Conservation (phyloP, 495 filamentous ascomycete genomes). For the Talaromyces adpressus region DNA sequence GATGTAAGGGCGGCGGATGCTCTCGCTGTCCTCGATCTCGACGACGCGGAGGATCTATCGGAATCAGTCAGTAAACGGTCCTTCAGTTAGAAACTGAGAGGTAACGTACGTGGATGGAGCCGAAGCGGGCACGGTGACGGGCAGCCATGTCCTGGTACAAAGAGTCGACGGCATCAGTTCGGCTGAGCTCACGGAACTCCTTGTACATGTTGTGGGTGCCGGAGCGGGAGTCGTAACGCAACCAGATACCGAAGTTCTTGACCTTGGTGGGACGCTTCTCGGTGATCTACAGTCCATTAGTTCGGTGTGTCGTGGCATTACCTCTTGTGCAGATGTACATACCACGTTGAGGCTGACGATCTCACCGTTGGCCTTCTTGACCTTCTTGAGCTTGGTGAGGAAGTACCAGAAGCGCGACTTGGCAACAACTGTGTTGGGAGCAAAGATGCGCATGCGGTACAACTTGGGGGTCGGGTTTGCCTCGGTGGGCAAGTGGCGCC, state of each 20-base stretch:
- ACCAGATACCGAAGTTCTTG: slow-evolving; percentile 99
- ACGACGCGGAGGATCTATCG: slow-evolving; percentile 92
- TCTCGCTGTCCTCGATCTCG: slow-evolving; percentile 85
- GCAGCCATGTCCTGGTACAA: slow-evolving; percentile 99
- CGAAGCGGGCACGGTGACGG: slow-evolving; percentile 93
- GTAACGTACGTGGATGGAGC: slow-evolving; percentile 84
- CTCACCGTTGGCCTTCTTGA: slow-evolving; percentile 99
- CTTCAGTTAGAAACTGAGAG: neutral
- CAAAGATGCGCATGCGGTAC: slow-evolving; percentile 99
- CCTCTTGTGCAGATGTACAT: slow-evolving; percentile 27
- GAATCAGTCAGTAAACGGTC: neutral
- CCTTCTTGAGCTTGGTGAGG: slow-evolving; percentile 94
- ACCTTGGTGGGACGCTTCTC: slow-evolving; percentile 98
- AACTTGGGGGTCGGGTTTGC: slow-evolving; percentile 91
- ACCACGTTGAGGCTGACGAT: slow-evolving; percentile 95
- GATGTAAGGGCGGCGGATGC: slow-evolving; percentile 97
- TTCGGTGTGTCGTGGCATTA: no score
- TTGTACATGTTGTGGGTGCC: slow-evolving; percentile 99
- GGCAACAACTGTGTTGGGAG: slow-evolving; percentile 92
- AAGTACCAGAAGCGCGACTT: slow-evolving; percentile 99
- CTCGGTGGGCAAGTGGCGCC: slow-evolving; percentile 96
- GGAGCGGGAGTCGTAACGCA: slow-evolving; percentile 99
- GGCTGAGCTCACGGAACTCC: slow-evolving; percentile 98
- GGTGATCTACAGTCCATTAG: slow-evolving; percentile 57
- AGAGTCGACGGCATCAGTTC: slow-evolving; percentile 88